Evolutionary conservation across 2,329 filamentous ascomycete species (phyloP), one percentile per base, ranked within the genome.

Genomic region (Rasamsonia emersonii): DNA sequence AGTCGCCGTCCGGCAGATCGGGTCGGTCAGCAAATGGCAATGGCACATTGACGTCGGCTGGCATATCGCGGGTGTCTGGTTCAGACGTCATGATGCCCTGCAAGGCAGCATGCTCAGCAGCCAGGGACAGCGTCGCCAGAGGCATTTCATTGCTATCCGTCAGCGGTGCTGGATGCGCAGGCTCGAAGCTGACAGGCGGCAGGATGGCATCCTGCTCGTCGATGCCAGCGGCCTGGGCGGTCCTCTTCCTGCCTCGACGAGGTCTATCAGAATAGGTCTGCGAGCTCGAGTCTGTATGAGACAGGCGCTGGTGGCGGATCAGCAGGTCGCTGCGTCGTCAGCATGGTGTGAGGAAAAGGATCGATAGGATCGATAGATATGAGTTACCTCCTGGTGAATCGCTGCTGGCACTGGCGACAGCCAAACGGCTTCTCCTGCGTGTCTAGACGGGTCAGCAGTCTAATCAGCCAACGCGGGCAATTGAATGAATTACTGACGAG

Each of bases 371-470:
- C 21, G 18, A 13, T 11, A 13, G 16, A 9, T 24, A 28, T 21
- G 14, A n/a, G 17, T 43, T 58, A 60, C 58, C 58, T 61, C 44
- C 59, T 47, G 7, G 58, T 59, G 42, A 62, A 62, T 7, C 56
- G 58, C 40, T 58, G 58, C 24, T 59, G 58, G 41, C 59, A 62
- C 38, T 56, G 49, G 23, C 46, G 39, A 38, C 59, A 62, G 24
- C 47, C 43, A 43, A 62, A 62, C 5, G 59, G 59, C 41, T 61
- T 62, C 36, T 61, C 51, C 16, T 58, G 54, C 25, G 56, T 61
- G 41, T 62, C 56, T 40, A 24, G 9, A 16, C 17, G 9, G 18
- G 9, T 16, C n/a, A n/a, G n/a, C n/a, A 28, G 19, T 16, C 6
- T 15, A 15, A 18, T n/a, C n/a, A 9, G 9, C 11, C 10, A 3